Conservation (phyloP, 2,329 filamentous ascomycete species). For the Chaetomium olivaceum region DNA sequence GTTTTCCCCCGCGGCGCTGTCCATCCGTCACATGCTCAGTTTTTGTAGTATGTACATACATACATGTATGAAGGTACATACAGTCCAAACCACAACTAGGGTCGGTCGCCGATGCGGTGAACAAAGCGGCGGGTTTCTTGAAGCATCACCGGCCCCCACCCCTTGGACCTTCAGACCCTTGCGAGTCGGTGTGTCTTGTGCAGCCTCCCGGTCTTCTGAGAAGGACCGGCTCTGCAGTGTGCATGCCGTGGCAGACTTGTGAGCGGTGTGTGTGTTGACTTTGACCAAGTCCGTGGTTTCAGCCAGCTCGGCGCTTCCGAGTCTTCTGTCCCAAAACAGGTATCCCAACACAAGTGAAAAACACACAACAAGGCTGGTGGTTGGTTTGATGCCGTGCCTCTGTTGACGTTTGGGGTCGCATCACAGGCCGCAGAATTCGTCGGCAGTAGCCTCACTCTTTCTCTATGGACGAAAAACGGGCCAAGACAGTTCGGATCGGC, state of each 20-base stretch:
- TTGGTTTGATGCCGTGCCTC: not conserved
- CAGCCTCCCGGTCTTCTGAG: not conserved
- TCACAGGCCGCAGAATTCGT: conserved; percentile 31
- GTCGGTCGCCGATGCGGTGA: conserved; percentile 5
- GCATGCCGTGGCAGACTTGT: conserved; percentile 9
- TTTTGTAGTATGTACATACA: too few species aligned
- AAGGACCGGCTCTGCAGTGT: not conserved
- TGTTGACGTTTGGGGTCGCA: conserved; percentile 25
- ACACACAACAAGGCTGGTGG: not conserved
- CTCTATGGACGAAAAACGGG: not conserved
- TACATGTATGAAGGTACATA: not conserved
- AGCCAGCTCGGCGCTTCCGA: conserved; percentile 6
- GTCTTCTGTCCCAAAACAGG: not conserved
- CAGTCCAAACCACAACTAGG: not conserved
- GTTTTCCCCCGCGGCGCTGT: not conserved
- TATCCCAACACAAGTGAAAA: not conserved
- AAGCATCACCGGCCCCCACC: not conserved
- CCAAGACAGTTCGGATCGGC: conserved; percentile 10
- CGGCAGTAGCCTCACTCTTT: conserved; percentile 23
- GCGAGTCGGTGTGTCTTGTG: conserved; percentile 12
- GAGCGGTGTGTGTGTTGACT: not conserved
- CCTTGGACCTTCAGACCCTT: not conserved
- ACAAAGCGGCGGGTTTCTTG: not conserved
- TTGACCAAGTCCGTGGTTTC: not conserved
- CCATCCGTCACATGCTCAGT: not conserved